Conservation (phyloP, 768 basidiomycete species). For the Russula olivacea region DNA sequence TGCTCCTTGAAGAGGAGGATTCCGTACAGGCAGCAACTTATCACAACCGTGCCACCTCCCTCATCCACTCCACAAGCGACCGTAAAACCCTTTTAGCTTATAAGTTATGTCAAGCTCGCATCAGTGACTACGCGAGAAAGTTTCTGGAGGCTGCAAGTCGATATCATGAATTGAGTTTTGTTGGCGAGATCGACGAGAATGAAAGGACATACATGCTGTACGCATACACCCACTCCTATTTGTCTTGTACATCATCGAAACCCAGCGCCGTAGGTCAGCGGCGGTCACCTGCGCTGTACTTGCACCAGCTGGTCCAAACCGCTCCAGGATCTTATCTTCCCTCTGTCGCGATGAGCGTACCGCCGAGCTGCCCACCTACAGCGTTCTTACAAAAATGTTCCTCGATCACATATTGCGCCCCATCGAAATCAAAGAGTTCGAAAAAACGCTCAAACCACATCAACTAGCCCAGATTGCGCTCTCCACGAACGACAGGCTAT, state of each 20-base stretch:
- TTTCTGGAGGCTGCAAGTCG: constrained; percentile 92
- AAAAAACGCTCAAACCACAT: constrained; percentile 79
- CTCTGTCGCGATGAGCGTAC: constrained; percentile 93
- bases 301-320: constrained; percentile 94
- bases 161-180: constrained; percentile 93
- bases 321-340: constrained; percentile 87
- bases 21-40: constrained; percentile 97
- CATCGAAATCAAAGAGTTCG: constrained; percentile 85
- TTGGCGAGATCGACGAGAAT: constrained; percentile 87
- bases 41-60: constrained; percentile 90
- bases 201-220: constrained; percentile 89
- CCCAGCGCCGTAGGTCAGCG: constrained; percentile 49
- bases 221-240: constrained; percentile 30
- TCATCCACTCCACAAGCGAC: constrained; percentile 75
- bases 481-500: constrained; percentile 74
- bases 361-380: constrained; percentile 68
- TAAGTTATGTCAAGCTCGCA: constrained; percentile 91
- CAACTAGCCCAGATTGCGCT: constrained; percentile 90
- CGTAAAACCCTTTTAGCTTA: constrained; percentile 76
- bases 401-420: constrained; percentile 94
- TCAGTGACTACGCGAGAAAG: constrained; percentile 86
- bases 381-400: constrained; percentile 97
- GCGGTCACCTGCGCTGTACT: constrained; percentile 96
- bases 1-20: constrained; percentile 94
- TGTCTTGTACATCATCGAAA: constrained; percentile 7